Percentiles rank a stretch among this genome's conserved stretches.
These are phyloP conservation scores for Adansonia grandidieri DNA, from an alignment of 441 rosid species.

Conservation along the genomic window DNA sequence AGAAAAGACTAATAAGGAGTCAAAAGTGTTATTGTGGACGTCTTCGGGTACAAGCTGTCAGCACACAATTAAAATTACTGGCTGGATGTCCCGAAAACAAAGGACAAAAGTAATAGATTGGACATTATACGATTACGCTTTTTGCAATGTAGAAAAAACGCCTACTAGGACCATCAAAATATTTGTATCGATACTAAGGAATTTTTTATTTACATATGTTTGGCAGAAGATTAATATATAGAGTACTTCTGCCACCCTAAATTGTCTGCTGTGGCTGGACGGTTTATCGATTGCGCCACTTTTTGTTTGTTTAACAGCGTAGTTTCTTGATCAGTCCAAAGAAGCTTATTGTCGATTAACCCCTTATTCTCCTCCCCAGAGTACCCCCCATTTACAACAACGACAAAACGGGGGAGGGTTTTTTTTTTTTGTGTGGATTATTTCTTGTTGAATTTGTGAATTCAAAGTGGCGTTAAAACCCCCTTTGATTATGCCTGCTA, in stretches of 20 bases:
- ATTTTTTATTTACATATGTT: neutral
- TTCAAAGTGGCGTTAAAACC: too few species aligned
- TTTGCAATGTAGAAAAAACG: neutral
- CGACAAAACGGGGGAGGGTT: too few species aligned
- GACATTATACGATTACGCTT: slow-evolving; percentile 26
- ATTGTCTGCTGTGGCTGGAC: slow-evolving; percentile 29
- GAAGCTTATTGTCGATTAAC: neutral
- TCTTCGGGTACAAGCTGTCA: slow-evolving; percentile 15
- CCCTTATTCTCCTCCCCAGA: neutral
- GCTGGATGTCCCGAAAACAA: neutral
- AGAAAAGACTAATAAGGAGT: neutral
- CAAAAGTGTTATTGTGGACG: slow-evolving; percentile 23
- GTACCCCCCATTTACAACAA: too few species aligned
- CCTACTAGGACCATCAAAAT: slow-evolving; percentile 26
- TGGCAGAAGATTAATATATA: neutral
- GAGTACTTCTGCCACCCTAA: slow-evolving; percentile 28
- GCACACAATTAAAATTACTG: neutral
- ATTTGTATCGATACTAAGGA: too few species aligned
- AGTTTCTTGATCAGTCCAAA: slow-evolving; percentile 30
- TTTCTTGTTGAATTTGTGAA: too few species aligned
- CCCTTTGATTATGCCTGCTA: too few species aligned
- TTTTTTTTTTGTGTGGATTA: too few species aligned
- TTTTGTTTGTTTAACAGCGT: neutral
- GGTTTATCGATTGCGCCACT: slow-evolving; percentile 27
- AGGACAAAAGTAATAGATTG: slow-evolving; percentile 29